A percentile compares a stretch with the other conserved stretches of the same genome.
Evolutionary conservation across 345 rosid genomes (phyloP).

Genomic region (Corchorus capsularis): DNA sequence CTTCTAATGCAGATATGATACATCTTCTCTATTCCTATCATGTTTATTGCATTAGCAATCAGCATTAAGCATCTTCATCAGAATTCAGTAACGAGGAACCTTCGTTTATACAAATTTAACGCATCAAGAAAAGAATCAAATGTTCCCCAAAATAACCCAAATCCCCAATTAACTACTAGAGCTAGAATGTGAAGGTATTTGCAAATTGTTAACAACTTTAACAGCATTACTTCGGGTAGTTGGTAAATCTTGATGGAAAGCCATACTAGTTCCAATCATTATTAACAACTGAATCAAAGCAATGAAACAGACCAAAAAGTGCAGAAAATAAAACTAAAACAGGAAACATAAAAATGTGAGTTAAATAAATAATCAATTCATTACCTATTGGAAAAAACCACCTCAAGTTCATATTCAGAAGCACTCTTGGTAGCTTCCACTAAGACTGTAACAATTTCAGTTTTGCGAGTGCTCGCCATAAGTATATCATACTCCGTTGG

Average conservation of each 20-base stretch:
- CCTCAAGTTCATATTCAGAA: constrained; percentile 83
- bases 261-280: neutral
- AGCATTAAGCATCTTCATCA: neutral
- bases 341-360: neutral
- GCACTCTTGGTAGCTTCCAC: constrained; percentile 78
- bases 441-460: constrained; percentile 80
- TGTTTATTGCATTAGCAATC: neutral
- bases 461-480: constrained; percentile 89
- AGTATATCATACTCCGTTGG: constrained; percentile 95
- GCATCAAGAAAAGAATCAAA: neutral
- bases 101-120: neutral
- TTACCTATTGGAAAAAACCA: constrained; percentile 81
- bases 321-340: neutral
- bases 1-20: neutral
- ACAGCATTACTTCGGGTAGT: neutral
- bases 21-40: neutral
- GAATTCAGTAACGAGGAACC: neutral
- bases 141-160: neutral
- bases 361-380: neutral
- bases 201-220: neutral
- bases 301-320: neutral
- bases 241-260: neutral
- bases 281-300: neutral
- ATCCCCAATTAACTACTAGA: neutral
- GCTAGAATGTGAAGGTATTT: neutral